Base-by-base conservation (phyloP, 2,329 filamentous ascomycete species). In the Helotiales sp. region DNA sequence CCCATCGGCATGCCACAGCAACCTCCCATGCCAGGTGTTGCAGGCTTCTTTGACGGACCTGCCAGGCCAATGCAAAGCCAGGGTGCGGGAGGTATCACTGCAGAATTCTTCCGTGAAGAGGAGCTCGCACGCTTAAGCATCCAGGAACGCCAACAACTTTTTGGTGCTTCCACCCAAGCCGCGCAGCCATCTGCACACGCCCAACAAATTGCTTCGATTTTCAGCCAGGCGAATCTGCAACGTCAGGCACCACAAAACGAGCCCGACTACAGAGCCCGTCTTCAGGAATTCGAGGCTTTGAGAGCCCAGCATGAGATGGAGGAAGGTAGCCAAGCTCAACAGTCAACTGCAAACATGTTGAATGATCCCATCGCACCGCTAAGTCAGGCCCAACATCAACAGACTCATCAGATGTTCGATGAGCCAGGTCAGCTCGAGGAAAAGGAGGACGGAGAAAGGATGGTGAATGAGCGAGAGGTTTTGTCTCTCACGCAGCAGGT, bases 401-500 rank as follows among this genome's bases (percentile, higher is more conserved):
- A 65, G 30, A 49, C 59, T n/a, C 57, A 60, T 46, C 54, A 57
- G n/a, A 55, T 67, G 19, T 50, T 59, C 19, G 57, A 61, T 8
- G 56, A 61, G 24, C 56, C 62, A 17, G 10, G 22, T 27, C 22
- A 44, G 19, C 22, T 44, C 6, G 19, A 25, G 9, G 22, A 44
- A 13, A 15, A 44, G 22, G 40, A 24, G 6, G 40, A 44, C 27
- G 49, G 56, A 40, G 50, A 54, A 15, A 6, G 24, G 29, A 31
- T 38, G n/a, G n/a, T 55, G 15, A 44, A 65, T 49, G 72, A 74
- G 33, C 75, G 77, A 50, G 79, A 85, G 60, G 73, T 79, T 19
- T 79, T 93, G 13, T 92, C 90, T 47, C 76, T 96, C 54, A 92
- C 90, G 4, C 87, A 96, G 71, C 90, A 93, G 73, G 90, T 95